Evolutionary conservation across 306 rosid genomes (phyloP).

Genomic region (Erythrophleum fordii): DNA sequence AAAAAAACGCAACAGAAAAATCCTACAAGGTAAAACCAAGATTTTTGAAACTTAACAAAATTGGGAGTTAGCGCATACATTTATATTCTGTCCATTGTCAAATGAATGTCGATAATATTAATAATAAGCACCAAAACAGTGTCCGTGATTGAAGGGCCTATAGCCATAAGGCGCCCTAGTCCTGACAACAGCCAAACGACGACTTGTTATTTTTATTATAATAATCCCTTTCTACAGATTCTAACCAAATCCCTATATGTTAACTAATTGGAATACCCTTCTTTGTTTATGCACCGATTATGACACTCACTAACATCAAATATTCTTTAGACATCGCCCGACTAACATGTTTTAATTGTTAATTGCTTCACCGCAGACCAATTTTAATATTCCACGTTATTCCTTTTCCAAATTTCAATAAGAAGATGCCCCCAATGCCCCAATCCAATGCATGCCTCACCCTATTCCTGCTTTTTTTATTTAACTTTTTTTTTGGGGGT

Average conservation of each 20-base stretch:
- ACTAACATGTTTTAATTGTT: constrained; percentile 24
- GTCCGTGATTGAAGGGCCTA: constrained; percentile 43
- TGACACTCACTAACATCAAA: constrained; percentile 64
- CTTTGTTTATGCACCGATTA: constrained; percentile 38
- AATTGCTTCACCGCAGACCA: not conserved
- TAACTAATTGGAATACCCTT: constrained; percentile 19
- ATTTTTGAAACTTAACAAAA: constrained; percentile 34
- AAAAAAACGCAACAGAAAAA: constrained; percentile 65
- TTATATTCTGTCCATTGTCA: constrained; percentile 11
- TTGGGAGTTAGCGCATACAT: constrained; percentile 32
- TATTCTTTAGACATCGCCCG: constrained; percentile 40
- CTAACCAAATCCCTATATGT: not conserved
- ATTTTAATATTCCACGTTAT: constrained; percentile 8
- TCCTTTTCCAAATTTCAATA: not conserved
- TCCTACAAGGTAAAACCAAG: constrained; percentile 60
- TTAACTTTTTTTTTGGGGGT: no score
- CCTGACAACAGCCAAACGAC: constrained; percentile 73
- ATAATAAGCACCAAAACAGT: constrained; percentile 35
- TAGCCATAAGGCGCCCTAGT: constrained; percentile 7
- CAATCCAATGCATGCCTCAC: not conserved
- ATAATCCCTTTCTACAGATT: not conserved
- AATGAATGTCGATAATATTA: constrained; percentile 15
- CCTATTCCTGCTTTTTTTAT: not conserved
- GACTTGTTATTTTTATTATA: constrained; percentile 39
- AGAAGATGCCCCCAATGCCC: no score